Percentiles rank a stretch among this genome's conserved stretches.
Evolutionary conservation across 2,329 filamentous ascomycete species (phyloP).

Genomic region (Coniochaeta prunicola): DNA sequence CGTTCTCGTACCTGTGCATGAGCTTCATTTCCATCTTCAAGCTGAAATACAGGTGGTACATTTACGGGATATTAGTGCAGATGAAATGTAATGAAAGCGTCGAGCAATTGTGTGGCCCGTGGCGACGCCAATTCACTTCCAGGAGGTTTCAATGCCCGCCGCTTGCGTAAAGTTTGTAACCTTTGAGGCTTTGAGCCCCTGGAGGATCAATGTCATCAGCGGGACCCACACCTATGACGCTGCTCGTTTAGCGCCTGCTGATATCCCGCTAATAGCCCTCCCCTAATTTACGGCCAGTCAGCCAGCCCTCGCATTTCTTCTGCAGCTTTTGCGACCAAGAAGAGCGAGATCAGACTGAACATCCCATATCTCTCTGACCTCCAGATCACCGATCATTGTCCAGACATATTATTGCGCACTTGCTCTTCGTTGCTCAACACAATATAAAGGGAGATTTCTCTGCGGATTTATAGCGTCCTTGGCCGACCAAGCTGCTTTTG

Average conservation of each 20-base stretch:
- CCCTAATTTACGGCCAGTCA: background rate
- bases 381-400: background rate
- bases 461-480: background rate
- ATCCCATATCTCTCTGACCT: background rate
- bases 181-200: background rate
- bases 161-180: background rate
- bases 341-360: background rate
- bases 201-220: background rate
- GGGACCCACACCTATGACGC: background rate
- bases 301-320: slow-evolving; percentile 1
- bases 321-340: background rate
- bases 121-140: too few relatives aligned
- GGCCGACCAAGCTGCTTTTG: background rate
- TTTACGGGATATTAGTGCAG: too few relatives aligned
- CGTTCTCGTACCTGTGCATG: background rate
- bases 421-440: background rate
- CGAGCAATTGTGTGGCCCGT: too few relatives aligned
- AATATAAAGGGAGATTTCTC: background rate
- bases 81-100: too few relatives aligned
- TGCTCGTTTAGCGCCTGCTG: background rate
- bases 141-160: background rate
- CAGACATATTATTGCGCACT: background rate
- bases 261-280: background rate
- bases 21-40: too few relatives aligned
- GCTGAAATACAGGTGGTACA: too few relatives aligned